Conservation (phyloP, 1,139 yeast species). For the Magnusiomyces starmeri region DNA sequence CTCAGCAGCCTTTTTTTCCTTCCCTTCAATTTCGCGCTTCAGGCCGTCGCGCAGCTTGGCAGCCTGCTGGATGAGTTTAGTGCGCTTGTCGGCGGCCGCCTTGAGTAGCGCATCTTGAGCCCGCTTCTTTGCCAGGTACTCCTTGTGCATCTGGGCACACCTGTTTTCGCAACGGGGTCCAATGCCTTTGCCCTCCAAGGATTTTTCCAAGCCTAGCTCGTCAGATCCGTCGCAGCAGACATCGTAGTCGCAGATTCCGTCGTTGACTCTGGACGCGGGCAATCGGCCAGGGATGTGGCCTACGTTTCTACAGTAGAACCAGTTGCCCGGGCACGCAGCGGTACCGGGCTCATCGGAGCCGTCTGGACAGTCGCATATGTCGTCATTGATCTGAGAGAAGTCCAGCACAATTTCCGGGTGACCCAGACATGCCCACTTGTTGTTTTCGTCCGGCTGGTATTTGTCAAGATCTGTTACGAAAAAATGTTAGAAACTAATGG, state of each 20-base stretch:
- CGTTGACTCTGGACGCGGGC: slow-evolving; percentile 62
- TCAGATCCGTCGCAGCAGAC: slow-evolving; percentile 94
- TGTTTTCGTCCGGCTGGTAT: slow-evolving; percentile 47
- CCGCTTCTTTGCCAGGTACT: slow-evolving; percentile 18
- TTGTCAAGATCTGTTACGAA: slow-evolving; percentile 36
- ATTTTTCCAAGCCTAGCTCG: slow-evolving; percentile 41
- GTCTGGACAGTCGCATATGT: slow-evolving; percentile 94
- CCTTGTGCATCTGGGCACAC: slow-evolving; percentile 14
- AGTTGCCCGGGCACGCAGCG: slow-evolving; percentile 56
- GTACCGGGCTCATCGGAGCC: slow-evolving; percentile 98
- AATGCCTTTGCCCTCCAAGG: slow-evolving; percentile 6
- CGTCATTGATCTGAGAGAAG: slow-evolving; percentile 67
- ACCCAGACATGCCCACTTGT: slow-evolving; percentile 61
- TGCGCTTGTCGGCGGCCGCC: slow-evolving; percentile 1
- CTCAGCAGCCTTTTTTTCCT: slow-evolving; percentile 9
- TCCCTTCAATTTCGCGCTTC: slow-evolving; percentile 16
- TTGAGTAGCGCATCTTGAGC: slow-evolving; percentile 17
- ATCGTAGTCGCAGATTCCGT: slow-evolving; percentile 89
- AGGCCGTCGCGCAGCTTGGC: slow-evolving; percentile 18
- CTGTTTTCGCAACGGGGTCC: slow-evolving; percentile 23
- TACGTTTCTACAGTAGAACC: slow-evolving; percentile 69
- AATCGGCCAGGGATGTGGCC: slow-evolving; percentile 50
- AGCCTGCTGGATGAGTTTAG: slow-evolving; percentile 11
- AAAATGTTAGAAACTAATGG: not conserved
- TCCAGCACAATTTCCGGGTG: slow-evolving; percentile 57